These are phyloP conservation scores for Cryphonectria nitschkei DNA, from an alignment of 2,329 filamentous ascomycete genomes.

Conservation along the genomic window DNA sequence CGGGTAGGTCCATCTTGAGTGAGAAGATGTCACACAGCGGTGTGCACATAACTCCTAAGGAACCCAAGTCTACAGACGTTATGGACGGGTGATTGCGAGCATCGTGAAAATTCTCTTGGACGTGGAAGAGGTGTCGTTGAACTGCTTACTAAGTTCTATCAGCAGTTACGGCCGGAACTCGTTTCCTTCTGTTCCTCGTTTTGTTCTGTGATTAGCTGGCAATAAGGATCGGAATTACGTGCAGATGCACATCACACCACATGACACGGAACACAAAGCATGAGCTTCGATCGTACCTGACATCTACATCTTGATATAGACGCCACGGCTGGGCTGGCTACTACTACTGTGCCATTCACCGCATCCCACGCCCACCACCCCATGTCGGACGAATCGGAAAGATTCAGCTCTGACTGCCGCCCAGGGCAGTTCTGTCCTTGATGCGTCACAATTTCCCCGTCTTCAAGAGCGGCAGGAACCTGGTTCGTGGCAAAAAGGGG, in stretches of 20 bases:
- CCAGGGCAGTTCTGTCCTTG: background rate
- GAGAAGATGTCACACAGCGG: background rate
- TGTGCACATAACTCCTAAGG: background rate
- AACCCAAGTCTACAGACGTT: background rate
- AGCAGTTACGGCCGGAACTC: constrained; percentile 1
- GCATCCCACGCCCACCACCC: background rate
- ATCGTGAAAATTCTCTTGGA: background rate
- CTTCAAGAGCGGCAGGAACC: background rate
- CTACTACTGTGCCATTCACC: background rate
- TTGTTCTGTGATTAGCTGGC: background rate
- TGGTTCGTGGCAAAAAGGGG: background rate
- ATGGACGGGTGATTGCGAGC: background rate
- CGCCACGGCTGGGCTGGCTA: background rate
- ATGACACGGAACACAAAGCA: background rate
- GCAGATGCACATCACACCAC: constrained; percentile 1
- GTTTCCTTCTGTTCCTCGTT: background rate
- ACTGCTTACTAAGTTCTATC: constrained; percentile 5
- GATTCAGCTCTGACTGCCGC: background rate
- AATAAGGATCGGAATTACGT: background rate
- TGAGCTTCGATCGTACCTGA: constrained; percentile 3
- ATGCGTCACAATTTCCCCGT: background rate
- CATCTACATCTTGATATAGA: background rate
- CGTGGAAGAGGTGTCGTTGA: background rate
- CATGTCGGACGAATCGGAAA: constrained; percentile 1
- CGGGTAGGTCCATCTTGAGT: background rate